Conservation (phyloP, 345 rosid species). For the Anacardium occidentale region DNA sequence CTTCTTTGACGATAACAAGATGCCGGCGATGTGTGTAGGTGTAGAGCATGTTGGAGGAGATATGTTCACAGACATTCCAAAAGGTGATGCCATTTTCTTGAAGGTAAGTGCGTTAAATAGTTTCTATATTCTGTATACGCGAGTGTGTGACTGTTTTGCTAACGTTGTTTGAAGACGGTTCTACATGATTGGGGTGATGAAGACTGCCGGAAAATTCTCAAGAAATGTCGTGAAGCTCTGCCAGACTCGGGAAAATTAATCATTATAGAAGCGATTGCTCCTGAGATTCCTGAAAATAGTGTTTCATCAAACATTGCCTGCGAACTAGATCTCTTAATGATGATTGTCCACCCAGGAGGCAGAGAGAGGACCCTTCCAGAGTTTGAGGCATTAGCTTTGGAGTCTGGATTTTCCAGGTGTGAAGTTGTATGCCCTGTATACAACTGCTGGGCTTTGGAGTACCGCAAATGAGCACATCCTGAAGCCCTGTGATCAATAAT, state of each 20-base stretch:
- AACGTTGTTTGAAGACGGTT: neutral
- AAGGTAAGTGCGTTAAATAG: slow-evolving; percentile 69
- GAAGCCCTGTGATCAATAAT: neutral
- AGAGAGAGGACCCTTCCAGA: slow-evolving; percentile 47
- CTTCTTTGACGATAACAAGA: too few species aligned
- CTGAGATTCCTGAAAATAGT: slow-evolving; percentile 25
- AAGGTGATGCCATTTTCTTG: slow-evolving; percentile 17
- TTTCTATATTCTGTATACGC: too few species aligned
- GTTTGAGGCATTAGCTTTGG: slow-evolving; percentile 37
- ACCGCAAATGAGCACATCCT: slow-evolving; percentile 12
- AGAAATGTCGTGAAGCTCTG: slow-evolving; percentile 43
- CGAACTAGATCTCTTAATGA: slow-evolving; percentile 42
- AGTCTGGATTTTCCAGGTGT: slow-evolving; percentile 36
- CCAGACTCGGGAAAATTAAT: slow-evolving; percentile 44
- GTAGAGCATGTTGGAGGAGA: slow-evolving; percentile 41
- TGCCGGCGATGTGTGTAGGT: slow-evolving; percentile 34
- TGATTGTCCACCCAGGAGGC: slow-evolving; percentile 36
- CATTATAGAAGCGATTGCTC: slow-evolving; percentile 39
- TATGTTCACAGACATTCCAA: neutral
- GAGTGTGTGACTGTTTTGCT: too few species aligned
- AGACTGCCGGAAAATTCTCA: slow-evolving; percentile 43
- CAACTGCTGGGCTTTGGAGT: slow-evolving; percentile 33
- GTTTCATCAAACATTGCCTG: slow-evolving; percentile 37
- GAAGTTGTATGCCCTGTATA: slow-evolving; percentile 24
- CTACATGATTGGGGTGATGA: slow-evolving; percentile 36